A percentile compares a stretch with the other conserved stretches of the same genome.
These are phyloP conservation scores for Zymoseptoria brevis DNA, from an alignment of 2,329 filamentous ascomycete species.

Conservation along the genomic window DNA sequence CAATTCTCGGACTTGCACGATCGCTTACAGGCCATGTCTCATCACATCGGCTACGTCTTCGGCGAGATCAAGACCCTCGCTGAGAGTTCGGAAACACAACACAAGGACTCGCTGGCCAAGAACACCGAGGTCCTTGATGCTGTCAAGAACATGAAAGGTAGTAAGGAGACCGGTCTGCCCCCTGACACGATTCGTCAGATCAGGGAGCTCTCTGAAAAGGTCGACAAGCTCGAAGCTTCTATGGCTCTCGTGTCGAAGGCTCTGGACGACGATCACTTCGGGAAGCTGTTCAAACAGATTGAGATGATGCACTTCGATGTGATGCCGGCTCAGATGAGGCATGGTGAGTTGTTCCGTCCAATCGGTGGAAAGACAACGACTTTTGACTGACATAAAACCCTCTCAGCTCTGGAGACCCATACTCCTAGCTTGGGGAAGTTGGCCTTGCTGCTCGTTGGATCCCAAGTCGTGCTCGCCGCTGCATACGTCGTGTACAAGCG, in stretches of 20 bases:
- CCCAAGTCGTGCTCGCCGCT: conserved; percentile 62
- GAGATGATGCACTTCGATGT: conserved; percentile 41
- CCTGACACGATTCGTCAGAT: conserved; percentile 17
- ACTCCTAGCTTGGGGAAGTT: conserved; percentile 53
- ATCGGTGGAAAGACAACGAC: neutral
- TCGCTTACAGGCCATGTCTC: conserved; percentile 65
- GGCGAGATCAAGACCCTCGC: conserved; percentile 47
- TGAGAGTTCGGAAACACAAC: conserved; percentile 47
- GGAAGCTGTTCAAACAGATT: conserved; percentile 47
- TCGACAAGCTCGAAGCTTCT: conserved; percentile 41
- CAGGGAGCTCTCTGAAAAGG: conserved; percentile 10
- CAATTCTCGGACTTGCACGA: conserved; percentile 83
- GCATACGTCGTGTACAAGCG: conserved; percentile 74
- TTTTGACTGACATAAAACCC: conserved; percentile 6
- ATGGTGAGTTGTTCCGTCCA: conserved; percentile 36
- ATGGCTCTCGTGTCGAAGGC: conserved; percentile 46
- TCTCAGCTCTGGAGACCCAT: conserved; percentile 44
- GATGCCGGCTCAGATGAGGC: conserved; percentile 43
- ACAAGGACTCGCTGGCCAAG: conserved; percentile 42
- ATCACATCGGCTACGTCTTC: conserved; percentile 59
- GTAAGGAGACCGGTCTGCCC: too few species aligned
- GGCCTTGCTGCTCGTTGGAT: conserved; percentile 63
- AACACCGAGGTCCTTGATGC: conserved; percentile 1
- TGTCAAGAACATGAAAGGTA: conserved; percentile 47
- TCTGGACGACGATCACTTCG: conserved; percentile 49